These are phyloP conservation scores for Polymyxa betae DNA, from an alignment of 208 protist genomes.

Conservation along the genomic window DNA sequence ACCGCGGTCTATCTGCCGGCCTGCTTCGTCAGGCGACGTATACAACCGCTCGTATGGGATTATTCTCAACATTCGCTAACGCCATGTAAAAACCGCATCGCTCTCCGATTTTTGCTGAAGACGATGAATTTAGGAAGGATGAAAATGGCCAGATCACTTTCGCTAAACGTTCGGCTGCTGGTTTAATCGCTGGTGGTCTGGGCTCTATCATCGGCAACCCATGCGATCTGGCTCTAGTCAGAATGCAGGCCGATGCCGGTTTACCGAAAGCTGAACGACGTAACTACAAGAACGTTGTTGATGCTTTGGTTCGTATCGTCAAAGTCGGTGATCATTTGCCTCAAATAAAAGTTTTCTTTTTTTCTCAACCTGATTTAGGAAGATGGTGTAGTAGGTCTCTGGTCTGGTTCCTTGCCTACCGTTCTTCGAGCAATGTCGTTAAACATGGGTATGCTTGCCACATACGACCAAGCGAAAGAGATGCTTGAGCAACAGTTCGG, in stretches of 20 bases:
- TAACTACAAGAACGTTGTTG: constrained; percentile 59
- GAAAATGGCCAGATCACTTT: background rate
- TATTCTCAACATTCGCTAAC: constrained; percentile 51
- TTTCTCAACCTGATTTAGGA: background rate
- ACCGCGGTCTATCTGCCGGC: constrained; percentile 56
- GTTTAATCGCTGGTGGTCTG: background rate
- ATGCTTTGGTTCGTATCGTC: constrained; percentile 25
- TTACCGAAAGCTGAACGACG: constrained; percentile 48
- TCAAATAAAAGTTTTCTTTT: background rate
- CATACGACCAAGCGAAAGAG: constrained; percentile 51
- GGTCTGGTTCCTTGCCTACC: constrained; percentile 3
- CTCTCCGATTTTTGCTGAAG: background rate
- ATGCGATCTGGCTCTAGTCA: constrained; percentile 53
- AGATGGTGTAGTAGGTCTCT: constrained; percentile 47
- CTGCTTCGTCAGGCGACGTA: constrained; percentile 58
- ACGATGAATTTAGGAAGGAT: background rate
- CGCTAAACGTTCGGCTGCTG: background rate
- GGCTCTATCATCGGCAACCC: constrained; percentile 56
- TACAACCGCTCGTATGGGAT: constrained; percentile 48
- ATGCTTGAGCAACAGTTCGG: constrained; percentile 45
- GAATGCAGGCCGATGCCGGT: constrained; percentile 59
- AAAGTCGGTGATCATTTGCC: background rate
- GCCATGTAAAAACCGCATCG: background rate
- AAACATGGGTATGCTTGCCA: constrained; percentile 58
- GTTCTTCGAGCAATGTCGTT: constrained; percentile 43